These are phyloP conservation scores for Penicillium ochrochloron DNA, from an alignment of 495 filamentous ascomycete species.

Conservation along the genomic window DNA sequence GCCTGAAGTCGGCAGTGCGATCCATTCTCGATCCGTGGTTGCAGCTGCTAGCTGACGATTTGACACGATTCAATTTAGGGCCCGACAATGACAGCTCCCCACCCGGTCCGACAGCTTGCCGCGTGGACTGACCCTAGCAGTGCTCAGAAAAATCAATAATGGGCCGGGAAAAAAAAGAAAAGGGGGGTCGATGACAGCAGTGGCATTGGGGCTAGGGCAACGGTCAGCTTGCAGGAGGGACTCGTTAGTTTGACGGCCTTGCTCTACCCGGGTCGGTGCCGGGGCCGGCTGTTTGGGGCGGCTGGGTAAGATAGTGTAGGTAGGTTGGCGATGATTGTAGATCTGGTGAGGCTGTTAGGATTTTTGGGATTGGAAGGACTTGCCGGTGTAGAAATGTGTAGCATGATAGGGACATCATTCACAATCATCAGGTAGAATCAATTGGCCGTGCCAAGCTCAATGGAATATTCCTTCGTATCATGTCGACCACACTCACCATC, in stretches of 20 bases:
- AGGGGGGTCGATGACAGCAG: not conserved
- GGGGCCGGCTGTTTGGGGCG: constrained; percentile 1
- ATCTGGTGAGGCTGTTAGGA: not conserved
- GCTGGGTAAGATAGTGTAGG: not conserved
- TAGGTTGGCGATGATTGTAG: not conserved
- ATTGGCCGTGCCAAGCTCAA: not conserved
- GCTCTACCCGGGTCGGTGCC: constrained; percentile 3
- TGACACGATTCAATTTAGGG: not conserved
- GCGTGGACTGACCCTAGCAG: constrained; percentile 18
- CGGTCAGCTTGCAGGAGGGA: constrained; percentile 14
- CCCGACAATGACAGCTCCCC: not conserved
- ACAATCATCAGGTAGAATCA: no score
- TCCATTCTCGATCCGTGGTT: constrained; percentile 17
- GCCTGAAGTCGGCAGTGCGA: constrained; percentile 17
- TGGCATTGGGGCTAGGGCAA: constrained; percentile 9
- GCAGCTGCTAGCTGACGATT: constrained; percentile 10
- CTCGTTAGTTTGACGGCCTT: not conserved
- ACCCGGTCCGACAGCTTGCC: constrained; percentile 15
- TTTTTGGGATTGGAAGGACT: not conserved
- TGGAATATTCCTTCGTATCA: not conserved
- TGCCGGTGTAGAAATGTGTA: not conserved
- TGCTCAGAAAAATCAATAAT: not conserved
- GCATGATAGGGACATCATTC: no score
- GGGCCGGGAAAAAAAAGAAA: not conserved
- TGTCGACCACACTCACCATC: not conserved